Evolutionary conservation across 1,284 basidiomycete genomes (phyloP).

Genomic region (Tilletia walkeri): DNA sequence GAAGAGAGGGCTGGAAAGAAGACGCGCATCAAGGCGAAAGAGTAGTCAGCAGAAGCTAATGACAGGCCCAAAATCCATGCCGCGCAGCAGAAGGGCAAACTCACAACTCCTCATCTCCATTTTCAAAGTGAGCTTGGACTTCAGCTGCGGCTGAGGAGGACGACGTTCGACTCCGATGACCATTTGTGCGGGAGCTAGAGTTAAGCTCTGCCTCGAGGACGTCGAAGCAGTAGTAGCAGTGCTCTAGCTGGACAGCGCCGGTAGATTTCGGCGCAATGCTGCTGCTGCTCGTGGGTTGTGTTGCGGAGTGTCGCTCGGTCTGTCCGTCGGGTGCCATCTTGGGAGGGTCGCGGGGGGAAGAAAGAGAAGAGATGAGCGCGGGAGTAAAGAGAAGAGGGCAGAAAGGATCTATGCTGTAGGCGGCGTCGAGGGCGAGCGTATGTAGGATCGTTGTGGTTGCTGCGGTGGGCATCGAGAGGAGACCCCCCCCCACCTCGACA

Average conservation of each 20-base stretch:
- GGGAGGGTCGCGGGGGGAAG: too few relatives aligned
- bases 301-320: background rate
- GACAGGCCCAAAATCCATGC: too few relatives aligned
- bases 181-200: background rate
- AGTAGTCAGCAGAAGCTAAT: too few relatives aligned
- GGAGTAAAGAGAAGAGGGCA: too few relatives aligned
- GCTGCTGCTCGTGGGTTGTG: background rate
- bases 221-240: conserved; percentile 61
- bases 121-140: conserved; percentile 30
- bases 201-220: conserved; percentile 57
- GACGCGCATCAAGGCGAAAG: background rate
- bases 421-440: too few relatives aligned
- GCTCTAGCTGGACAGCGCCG: conserved; percentile 41
- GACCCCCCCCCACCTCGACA: too few relatives aligned
- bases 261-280: background rate
- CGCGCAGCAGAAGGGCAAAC: conserved; percentile 13
- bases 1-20: conserved; percentile 73
- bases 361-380: too few relatives aligned
- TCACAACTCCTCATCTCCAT: conserved; percentile 41
- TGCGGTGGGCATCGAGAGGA: too few relatives aligned
- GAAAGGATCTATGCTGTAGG: too few relatives aligned
- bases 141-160: conserved; percentile 18
- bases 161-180: background rate
- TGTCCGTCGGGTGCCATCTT: conserved; percentile 14
- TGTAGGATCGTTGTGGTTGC: too few relatives aligned